phyloP scores from a whole-genome alignment of 441 rosid species.

The Aleurites moluccanus region DNA sequence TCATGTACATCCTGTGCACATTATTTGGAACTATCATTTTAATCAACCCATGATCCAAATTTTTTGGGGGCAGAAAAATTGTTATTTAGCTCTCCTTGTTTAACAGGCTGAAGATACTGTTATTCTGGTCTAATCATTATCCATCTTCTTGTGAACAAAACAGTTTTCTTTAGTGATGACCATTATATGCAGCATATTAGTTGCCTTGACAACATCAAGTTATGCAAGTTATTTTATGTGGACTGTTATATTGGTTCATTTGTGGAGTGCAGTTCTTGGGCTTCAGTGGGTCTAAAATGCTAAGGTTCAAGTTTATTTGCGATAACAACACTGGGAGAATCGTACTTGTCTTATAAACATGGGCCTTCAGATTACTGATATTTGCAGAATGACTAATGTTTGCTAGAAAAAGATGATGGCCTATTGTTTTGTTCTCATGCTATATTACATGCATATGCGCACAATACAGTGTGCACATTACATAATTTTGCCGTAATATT shows the following conservation, averaged over 20 bases:
- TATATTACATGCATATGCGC: background rate
- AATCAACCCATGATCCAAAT: background rate
- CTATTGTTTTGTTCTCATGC: background rate
- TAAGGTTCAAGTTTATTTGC: background rate
- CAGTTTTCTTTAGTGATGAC: background rate
- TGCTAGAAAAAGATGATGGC: background rate
- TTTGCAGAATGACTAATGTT: background rate
- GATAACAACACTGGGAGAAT: background rate
- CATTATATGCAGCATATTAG: background rate
- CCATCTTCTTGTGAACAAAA: background rate
- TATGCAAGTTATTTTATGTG: background rate
- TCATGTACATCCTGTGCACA: background rate
- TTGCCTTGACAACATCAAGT: background rate
- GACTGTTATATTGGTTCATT: background rate
- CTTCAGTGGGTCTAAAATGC: background rate
- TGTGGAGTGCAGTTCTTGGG: background rate
- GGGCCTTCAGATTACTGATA: background rate
- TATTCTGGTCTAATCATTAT: too few relatives aligned
- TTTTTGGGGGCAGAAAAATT: constrained; percentile 7
- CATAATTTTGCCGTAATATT: background rate
- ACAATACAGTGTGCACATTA: background rate
- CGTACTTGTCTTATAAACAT: background rate
- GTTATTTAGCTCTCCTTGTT: background rate
- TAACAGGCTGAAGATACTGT: too few relatives aligned
- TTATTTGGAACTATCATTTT: background rate